phyloP scores from a whole-genome alignment of 202 grass and related monocot genomes.

The Miscanthus sacchariflorus region DNA sequence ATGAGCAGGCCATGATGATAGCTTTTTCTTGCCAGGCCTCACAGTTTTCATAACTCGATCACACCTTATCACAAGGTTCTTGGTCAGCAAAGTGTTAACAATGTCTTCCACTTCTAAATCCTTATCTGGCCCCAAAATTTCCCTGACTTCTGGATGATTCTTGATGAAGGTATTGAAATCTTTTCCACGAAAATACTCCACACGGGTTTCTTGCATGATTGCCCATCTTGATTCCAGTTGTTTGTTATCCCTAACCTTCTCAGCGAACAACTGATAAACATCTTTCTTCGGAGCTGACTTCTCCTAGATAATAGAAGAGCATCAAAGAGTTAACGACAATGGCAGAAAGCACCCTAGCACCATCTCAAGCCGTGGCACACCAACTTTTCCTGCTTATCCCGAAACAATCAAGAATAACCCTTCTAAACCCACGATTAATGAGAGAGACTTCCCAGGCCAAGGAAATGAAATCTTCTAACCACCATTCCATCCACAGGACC shows the following conservation, averaged over 20 bases:
- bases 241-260: constrained; percentile 99
- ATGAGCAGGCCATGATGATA: constrained; percentile 99
- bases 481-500: constrained; percentile 9
- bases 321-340: background rate
- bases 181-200: constrained; percentile 99
- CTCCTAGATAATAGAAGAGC: constrained; percentile 52
- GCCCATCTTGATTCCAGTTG: constrained; percentile 98
- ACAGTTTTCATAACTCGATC: constrained; percentile 93
- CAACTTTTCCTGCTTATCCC: background rate
- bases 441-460: background rate
- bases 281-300: constrained; percentile 83
- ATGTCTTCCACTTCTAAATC: constrained; percentile 89
- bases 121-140: constrained; percentile 84
- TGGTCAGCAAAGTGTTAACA: constrained; percentile 77
- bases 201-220: constrained; percentile 98
- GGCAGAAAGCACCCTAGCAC: background rate
- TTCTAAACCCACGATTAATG: background rate
- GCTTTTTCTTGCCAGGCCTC: constrained; percentile 96
- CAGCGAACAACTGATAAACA: constrained; percentile 88
- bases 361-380: constrained; percentile 1
- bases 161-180: constrained; percentile 89
- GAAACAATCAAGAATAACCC: background rate
- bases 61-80: constrained; percentile 88
- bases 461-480: background rate
- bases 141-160: constrained; percentile 85